Conservation (phyloP, 257 asterid genomes). For the Rehmannia glutinosa region DNA sequence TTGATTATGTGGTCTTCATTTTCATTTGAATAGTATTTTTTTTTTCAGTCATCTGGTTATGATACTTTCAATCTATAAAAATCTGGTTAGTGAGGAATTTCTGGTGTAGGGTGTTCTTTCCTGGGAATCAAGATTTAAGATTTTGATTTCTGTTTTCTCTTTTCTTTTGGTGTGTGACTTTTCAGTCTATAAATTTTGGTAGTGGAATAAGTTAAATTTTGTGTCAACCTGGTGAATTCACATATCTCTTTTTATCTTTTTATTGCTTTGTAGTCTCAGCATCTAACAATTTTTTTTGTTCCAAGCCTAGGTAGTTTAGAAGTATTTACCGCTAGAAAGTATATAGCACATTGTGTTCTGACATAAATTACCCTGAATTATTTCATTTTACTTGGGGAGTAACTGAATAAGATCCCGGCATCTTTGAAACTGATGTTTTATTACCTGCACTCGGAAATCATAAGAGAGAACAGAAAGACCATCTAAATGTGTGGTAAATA, state of each 20-base stretch:
- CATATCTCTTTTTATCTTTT: background rate
- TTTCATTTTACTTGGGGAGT: background rate
- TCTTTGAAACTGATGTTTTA: background rate
- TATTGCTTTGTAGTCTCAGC: background rate
- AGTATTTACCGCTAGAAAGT: background rate
- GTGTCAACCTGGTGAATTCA: background rate
- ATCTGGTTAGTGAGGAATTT: background rate
- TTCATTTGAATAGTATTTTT: background rate
- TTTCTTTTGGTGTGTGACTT: background rate
- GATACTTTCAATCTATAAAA: background rate
- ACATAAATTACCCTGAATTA: background rate
- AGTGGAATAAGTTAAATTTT: background rate
- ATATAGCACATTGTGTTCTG: background rate
- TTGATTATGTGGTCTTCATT: background rate
- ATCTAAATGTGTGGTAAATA: background rate
- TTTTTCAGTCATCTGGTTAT: background rate
- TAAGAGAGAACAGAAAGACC: background rate
- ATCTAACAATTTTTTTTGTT: background rate
- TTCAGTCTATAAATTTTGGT: conserved; percentile 4
- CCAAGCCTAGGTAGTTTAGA: background rate
- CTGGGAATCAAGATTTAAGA: background rate
- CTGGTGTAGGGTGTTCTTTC: background rate
- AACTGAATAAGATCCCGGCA: background rate
- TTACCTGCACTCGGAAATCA: background rate
- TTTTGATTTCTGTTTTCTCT: background rate